phyloP scores from a whole-genome alignment of 129 eudicot species.

The Saposhnikovia divaricata region DNA sequence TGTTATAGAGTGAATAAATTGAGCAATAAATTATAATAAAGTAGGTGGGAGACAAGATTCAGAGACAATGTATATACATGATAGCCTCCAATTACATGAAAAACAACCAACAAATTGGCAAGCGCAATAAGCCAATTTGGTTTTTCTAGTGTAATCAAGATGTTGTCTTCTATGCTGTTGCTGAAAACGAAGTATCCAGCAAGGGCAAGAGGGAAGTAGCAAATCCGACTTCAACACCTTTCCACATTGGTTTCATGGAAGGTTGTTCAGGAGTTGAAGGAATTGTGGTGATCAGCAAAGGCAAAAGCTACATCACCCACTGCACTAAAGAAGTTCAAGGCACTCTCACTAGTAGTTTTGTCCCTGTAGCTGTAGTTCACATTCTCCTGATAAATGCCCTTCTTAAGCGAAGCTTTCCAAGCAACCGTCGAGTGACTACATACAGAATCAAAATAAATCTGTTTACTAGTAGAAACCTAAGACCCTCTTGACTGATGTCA shows the following conservation, averaged over 20 bases:
- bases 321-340: conserved; percentile 7
- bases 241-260: conserved; percentile 26
- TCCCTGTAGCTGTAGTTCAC: conserved; percentile 12
- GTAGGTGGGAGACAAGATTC: neutral
- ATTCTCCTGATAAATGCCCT: conserved; percentile 14
- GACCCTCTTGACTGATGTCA: neutral
- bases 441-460: neutral
- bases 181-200: conserved; percentile 20
- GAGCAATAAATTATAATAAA: neutral
- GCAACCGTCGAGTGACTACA: conserved; percentile 16
- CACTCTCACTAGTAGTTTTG: neutral
- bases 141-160: conserved; percentile 16
- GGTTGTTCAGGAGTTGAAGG: conserved; percentile 26
- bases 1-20: conserved; percentile 9
- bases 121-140: conserved; percentile 21
- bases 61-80: neutral
- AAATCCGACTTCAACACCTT: conserved; percentile 21
- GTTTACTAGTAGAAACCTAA: neutral
- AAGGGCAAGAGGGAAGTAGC: conserved; percentile 26
- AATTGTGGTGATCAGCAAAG: conserved; percentile 26
- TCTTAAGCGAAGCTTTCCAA: conserved; percentile 23
- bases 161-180: conserved; percentile 17
- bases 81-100: neutral
- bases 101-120: conserved; percentile 21
- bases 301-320: conserved; percentile 24